Base-by-base conservation (phyloP, 2,329 filamentous ascomycete species). In the Myotisia sp. region DNA sequence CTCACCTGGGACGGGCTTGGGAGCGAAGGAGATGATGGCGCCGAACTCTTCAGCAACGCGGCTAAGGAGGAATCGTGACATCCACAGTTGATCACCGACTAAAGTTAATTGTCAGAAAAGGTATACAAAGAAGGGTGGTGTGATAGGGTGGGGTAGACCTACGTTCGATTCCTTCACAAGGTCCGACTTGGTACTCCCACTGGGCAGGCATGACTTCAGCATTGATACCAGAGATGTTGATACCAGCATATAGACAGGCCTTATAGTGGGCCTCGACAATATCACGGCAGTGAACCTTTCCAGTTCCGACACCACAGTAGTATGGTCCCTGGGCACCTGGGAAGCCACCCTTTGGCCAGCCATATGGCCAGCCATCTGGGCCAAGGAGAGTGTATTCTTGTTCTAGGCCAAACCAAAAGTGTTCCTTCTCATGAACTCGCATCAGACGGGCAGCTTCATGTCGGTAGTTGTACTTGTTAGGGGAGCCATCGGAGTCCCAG, bases 381-480 rank as follows among this genome's bases (percentile, higher is more conserved):
- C 87, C 86, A 49, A 95, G 79, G 29, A 92, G 77, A 41, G 84
- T 95, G 73, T 95, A 95, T 64, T 95, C 87, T 60, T 95, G 87
- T 60, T 93, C 87, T 12, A 98, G 76, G 64, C 90, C 90, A 64
- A 95, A 98, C 90, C 87, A 95, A 55, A 90, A 86, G 58, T 80
- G 70, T 52, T 87, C 78, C 38, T 75, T 68, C 58, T 76, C 76
- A 62, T 94, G 76, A 43, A 76, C 71, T 62, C 90, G 76, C 83
- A 95, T 92, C 51, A 94, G 70, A 62, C 90, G 79, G 55, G 74
- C 74, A 53, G 77, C 80, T 54, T 95, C 87, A 59, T 94, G 80
- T 49, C 90, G 83, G 77, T 79, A 82, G 79, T 98, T 98, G 79
- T 74, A 95, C 64, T 92, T 86, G 77, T 95, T 98, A 63, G 90